A percentile compares a stretch with the other conserved stretches of the same genome.
Conservation (phyloP, 73 alveolate species). For the Paramecium tetraurelia region DNA sequence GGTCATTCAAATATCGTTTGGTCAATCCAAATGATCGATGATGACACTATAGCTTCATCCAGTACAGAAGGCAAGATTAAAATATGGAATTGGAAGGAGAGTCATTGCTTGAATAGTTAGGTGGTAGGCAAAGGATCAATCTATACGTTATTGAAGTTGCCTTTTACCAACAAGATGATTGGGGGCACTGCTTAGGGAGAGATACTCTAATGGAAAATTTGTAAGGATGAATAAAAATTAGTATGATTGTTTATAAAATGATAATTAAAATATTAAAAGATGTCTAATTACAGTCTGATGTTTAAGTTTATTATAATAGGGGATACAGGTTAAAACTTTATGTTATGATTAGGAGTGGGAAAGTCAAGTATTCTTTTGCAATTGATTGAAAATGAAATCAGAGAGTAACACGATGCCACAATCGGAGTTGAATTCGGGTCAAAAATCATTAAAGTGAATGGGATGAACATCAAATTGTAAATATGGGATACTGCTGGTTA, state of each 20-base stretch:
- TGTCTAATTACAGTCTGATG: conserved; percentile 60
- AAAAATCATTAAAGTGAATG: conserved; percentile 62
- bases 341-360: conserved; percentile 62
- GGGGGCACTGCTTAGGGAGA: conserved; percentile 49
- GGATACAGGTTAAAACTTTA: conserved; percentile 61
- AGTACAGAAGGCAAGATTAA: conserved; percentile 48
- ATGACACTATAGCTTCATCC: not conserved
- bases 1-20: conserved; percentile 39
- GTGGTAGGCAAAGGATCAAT: conserved; percentile 10
- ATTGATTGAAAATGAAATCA: conserved; percentile 66
- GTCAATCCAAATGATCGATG: conserved; percentile 16
- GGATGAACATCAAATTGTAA: conserved; percentile 64
- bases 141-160: not conserved
- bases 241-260: not conserved
- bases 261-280: not conserved
- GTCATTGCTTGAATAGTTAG: conserved; percentile 16
- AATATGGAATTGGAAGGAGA: conserved; percentile 42
- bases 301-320: conserved; percentile 72
- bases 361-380: conserved; percentile 68
- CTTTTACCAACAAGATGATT: not conserved
- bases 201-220: conserved; percentile 2
- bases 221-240: not conserved
- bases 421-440: conserved; percentile 75
- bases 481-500: conserved; percentile 71
- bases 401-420: conserved; percentile 68